phyloP scores from a whole-genome alignment of 495 filamentous ascomycete genomes.

The Penicillium cosmopolitanum region DNA sequence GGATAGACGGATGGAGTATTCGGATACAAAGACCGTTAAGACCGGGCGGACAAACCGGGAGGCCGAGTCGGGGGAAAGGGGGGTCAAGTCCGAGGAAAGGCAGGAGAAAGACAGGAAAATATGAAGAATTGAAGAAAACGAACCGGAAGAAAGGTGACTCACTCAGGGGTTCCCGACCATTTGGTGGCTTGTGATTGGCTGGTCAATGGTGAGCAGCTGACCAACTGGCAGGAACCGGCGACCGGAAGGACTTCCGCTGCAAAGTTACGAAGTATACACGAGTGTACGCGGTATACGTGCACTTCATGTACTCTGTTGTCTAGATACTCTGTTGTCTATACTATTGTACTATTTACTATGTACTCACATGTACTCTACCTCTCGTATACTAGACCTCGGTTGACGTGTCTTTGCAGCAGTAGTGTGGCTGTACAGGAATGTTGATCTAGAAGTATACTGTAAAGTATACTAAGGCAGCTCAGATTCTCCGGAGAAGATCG shows the following conservation, averaged over 20 bases:
- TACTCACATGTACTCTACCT: conserved; percentile 7
- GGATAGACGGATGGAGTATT: not conserved
- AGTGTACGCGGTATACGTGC: not conserved
- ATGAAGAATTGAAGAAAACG: conserved; percentile 25
- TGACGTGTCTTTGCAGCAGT: not conserved
- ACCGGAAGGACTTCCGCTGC: not conserved
- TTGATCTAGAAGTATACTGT: no score
- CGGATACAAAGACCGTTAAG: conserved; percentile 23
- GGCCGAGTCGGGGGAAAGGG: conserved; percentile 24
- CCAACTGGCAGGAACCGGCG: conserved; percentile 12
- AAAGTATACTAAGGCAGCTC: no score
- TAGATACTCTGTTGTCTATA: no score
- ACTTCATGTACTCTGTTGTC: no score
- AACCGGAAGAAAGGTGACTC: conserved; percentile 31
- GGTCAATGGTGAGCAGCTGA: conserved; percentile 14
- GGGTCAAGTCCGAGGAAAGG: conserved; percentile 15
- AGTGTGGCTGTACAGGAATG: not conserved
- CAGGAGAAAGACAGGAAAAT: not conserved
- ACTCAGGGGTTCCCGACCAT: conserved; percentile 12
- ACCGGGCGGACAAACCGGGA: conserved; percentile 13
- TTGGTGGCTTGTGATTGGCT: conserved; percentile 12
- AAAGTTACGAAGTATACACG: not conserved
- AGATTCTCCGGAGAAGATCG: conserved; percentile 38
- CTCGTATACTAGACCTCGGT: not conserved
- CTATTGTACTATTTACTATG: no score